Evolutionary conservation across 1,139 yeast genomes (phyloP).

Genomic region (Diutina pseudorugosa): DNA sequence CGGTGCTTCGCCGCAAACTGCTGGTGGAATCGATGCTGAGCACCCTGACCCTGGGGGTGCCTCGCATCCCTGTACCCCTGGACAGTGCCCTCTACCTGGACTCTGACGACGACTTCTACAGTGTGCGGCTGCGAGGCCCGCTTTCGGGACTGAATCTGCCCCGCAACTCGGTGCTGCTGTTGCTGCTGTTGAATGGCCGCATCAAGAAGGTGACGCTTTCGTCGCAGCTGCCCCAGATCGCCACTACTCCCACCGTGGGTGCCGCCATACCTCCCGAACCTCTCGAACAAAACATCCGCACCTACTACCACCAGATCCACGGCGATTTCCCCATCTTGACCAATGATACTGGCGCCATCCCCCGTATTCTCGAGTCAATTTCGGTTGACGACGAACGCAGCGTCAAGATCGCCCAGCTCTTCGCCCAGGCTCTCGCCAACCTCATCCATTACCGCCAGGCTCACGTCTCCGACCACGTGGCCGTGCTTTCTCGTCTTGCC

Average conservation of each 20-base stretch:
- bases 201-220: slow-evolving; percentile 14
- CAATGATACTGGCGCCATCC: slow-evolving; percentile 24
- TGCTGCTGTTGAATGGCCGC: slow-evolving; percentile 36
- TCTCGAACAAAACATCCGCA: slow-evolving; percentile 15
- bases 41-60: slow-evolving; percentile 17
- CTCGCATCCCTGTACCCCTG: slow-evolving; percentile 20
- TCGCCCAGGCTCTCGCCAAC: slow-evolving; percentile 37
- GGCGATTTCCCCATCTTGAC: slow-evolving; percentile 47
- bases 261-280: not conserved
- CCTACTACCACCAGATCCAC: slow-evolving; percentile 45
- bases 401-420: slow-evolving; percentile 33
- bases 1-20: slow-evolving; percentile 13
- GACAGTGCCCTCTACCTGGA: slow-evolving; percentile 23
- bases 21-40: slow-evolving; percentile 19
- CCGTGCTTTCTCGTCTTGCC: slow-evolving; percentile 31
- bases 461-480: slow-evolving; percentile 26
- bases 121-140: slow-evolving; percentile 11
- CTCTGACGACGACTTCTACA: slow-evolving; percentile 24
- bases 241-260: slow-evolving; percentile 6
- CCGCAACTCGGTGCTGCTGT: slow-evolving; percentile 30
- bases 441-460: slow-evolving; percentile 29
- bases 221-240: slow-evolving; percentile 2
- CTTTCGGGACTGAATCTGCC: slow-evolving; percentile 27
- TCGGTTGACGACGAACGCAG: slow-evolving; percentile 21
- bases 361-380: slow-evolving; percentile 12